Evolutionary conservation across 805 yeast species (phyloP), one percentile per base, ranked within the genome.

Genomic region (Barnettozyma sp.): DNA sequence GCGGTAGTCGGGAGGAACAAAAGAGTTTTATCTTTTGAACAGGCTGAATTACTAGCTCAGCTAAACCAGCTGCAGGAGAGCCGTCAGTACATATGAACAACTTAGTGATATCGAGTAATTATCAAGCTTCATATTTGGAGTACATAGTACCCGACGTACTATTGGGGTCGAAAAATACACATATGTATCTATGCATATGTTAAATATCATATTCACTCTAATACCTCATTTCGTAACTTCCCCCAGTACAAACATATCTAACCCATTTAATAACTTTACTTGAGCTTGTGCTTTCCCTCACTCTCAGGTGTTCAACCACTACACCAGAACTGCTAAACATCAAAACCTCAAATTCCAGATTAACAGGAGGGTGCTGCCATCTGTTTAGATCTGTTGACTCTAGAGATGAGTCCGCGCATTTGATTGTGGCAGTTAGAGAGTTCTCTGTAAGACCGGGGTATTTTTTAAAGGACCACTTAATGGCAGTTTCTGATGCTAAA

Each of bases 191-290:
- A 22, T 22, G 24, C 9, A n/a, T n/a, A n/a, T n/a, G n/a, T n/a
- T n/a, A n/a, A n/a, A n/a, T n/a, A n/a, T n/a, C n/a, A n/a, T n/a
- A n/a, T 27, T 12, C 22, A 17, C 14, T 34, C 55, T n/a, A 81
- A 43, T 77, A 77, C 37, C 97, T 66, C 8, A 85, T 68, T 43
- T 88, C 96, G 48, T 84, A 87, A 6, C 82, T 72, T 1, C 95
- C 95, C 0, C 90, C 77, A 41, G 70, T 73, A 1, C 90, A 70
- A 12, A 72, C 55, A 55, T 90, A 90, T 48, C 83, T 75, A 22
- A 88, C 94, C 94, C 94, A 86, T 55, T 88, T 90, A 16, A 83
- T 76, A 0, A 94, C 77, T 19, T 70, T 63, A 59, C 85, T 84
- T 36, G 73, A 73, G 13, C 22, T 13, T 7, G 60, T 49, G 56